Evolutionary conservation across 1,139 yeast species (phyloP).

Genomic region (Blastobotrys serpentis): DNA sequence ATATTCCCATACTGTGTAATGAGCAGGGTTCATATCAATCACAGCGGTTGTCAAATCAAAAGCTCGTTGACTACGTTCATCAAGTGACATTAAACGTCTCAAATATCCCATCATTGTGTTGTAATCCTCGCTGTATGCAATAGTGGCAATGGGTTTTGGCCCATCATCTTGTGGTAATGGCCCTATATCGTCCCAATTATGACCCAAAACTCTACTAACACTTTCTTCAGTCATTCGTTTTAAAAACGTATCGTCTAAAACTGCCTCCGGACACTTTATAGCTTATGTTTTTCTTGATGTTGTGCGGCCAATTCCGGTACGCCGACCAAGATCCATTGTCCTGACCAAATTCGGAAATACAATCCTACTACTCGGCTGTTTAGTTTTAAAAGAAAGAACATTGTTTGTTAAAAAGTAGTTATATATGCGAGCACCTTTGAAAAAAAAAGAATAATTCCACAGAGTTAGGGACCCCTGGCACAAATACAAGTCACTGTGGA

Average conservation of each 20-base stretch:
- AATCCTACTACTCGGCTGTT: background rate
- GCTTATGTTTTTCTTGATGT: background rate
- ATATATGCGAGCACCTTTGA: too few species aligned
- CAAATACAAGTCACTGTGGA: too few species aligned
- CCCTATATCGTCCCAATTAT: constrained; percentile 38
- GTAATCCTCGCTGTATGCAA: constrained; percentile 75
- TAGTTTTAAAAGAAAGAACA: too few species aligned
- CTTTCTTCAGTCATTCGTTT: constrained; percentile 7
- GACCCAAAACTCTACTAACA: constrained; percentile 13
- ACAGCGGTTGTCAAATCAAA: constrained; percentile 61
- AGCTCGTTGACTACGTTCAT: constrained; percentile 73
- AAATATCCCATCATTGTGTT: constrained; percentile 57
- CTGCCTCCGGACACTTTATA: background rate
- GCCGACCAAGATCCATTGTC: background rate
- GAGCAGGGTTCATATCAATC: constrained; percentile 76
- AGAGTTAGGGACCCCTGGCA: too few species aligned
- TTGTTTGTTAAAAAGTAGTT: too few species aligned
- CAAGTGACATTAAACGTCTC: constrained; percentile 56
- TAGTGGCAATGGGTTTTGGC: constrained; percentile 58
- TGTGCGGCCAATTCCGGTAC: background rate
- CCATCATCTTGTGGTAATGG: constrained; percentile 43
- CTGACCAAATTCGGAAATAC: background rate
- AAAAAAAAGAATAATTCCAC: too few species aligned
- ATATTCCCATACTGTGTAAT: constrained; percentile 86
- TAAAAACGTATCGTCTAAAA: background rate